Percentiles rank a stretch among this genome's conserved stretches.
These are phyloP conservation scores for Angophora floribunda DNA, from an alignment of 345 rosid species.

Conservation along the genomic window DNA sequence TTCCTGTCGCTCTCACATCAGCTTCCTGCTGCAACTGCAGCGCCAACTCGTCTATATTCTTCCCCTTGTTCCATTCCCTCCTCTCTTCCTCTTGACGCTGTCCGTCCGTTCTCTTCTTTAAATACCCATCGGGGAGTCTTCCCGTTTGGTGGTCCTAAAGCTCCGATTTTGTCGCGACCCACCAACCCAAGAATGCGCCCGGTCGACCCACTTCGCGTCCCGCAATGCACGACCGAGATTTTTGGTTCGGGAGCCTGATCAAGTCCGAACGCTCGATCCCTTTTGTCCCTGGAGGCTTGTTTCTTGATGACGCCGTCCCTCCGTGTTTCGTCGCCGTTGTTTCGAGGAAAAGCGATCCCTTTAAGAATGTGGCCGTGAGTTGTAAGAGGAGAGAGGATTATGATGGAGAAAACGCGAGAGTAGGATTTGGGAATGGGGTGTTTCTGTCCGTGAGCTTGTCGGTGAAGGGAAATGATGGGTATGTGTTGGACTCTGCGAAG, in stretches of 20 bases:
- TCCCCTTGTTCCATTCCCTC: slow-evolving; percentile 2
- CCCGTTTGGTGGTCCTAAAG: not conserved
- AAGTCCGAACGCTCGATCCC: slow-evolving; percentile 12
- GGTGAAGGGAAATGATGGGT: slow-evolving; percentile 38
- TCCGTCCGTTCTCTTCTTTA: not conserved
- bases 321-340: slow-evolving; percentile 37
- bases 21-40: not conserved
- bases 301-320: slow-evolving; percentile 32
- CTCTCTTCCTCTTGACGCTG: slow-evolving; percentile 10
- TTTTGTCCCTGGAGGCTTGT: slow-evolving; percentile 36
- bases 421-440: slow-evolving; percentile 1
- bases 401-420: slow-evolving; percentile 11
- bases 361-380: slow-evolving; percentile 7
- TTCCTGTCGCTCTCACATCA: not conserved
- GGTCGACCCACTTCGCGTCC: not conserved
- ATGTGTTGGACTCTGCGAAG: slow-evolving; percentile 26
- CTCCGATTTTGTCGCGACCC: not conserved
- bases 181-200: not conserved
- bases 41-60: not conserved
- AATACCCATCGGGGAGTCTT: not conserved
- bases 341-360: not conserved
- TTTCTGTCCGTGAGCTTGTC: slow-evolving; percentile 73
- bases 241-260: slow-evolving; percentile 22
- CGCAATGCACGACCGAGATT: slow-evolving; percentile 43
- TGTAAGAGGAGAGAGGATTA: slow-evolving; percentile 11